Evolutionary conservation across 495 filamentous ascomycete species (phyloP), one percentile per base, ranked within the genome.

Genomic region (Talaromyces borbonicus): DNA sequence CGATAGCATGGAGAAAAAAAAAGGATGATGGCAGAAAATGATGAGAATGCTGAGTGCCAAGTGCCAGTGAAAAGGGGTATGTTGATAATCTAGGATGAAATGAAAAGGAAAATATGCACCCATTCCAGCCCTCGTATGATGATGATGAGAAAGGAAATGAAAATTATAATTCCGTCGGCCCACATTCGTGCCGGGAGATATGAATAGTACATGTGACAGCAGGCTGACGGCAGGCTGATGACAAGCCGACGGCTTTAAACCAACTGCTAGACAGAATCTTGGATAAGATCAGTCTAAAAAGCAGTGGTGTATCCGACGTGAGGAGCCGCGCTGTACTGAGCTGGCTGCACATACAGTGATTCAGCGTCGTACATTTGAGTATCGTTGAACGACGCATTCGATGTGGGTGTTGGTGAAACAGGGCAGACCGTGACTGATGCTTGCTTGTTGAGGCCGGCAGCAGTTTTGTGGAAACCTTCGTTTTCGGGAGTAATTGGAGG

Each of bases 401-500:
- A 50, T 6, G 64, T 56, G 25, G 62, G 62, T 0, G 62, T 61
- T 3, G 68, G 65, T 3, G 68, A 68, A 6, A 66, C 59, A 9
- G 66, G 66, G 52, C 65, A 71, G 29, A 52, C 52, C 41, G 43
- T 59, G 33, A 53, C 47, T 11, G 58, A 36, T 5, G 58, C 56
- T 24, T 47, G 51, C 31, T 61, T 63, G 40, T 44, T 50, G 27
- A 58, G 47, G 35, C 55, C 55, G 37, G 60, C 61, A 25, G 41
- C 25, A 24, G 22, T 12, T 24, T 58, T 55, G 50, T 57, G 60
- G 48, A 80, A 85, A 42, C 69, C 75, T 44, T 79, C 75, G 16
- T 81, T 81, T 52, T 93, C 88, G n/a, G 92, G 92, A 0, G 93
- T 97, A 57, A 97, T 95, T 2, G 92, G 92, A 15, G 92, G 92